Evolutionary conservation across 208 protist genomes (phyloP).

Genomic region (Leptomonas pyrrhocoris): DNA sequence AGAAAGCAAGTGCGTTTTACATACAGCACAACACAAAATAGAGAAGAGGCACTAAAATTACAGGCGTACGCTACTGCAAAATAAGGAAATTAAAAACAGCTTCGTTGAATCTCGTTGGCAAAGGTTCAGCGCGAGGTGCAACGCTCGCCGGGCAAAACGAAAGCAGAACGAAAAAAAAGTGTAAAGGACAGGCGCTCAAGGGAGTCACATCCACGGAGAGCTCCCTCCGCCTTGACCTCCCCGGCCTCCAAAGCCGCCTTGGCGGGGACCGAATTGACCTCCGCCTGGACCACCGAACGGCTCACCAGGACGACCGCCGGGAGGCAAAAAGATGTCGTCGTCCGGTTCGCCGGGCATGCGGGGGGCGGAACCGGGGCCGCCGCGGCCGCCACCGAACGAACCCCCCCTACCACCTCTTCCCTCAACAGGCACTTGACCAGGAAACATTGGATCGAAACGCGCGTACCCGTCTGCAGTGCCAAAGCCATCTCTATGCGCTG

Average conservation of each 20-base stretch:
- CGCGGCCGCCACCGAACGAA: constrained; percentile 5
- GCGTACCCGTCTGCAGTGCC: constrained; percentile 30
- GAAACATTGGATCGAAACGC: constrained; percentile 86
- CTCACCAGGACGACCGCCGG: constrained; percentile 34
- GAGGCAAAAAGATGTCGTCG: constrained; percentile 64
- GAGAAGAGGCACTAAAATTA: too few relatives aligned
- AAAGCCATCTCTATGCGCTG: background rate
- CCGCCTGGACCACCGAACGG: constrained; percentile 61
- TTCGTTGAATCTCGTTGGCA: too few relatives aligned
- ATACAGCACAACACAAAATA: too few relatives aligned
- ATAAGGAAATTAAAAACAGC: too few relatives aligned
- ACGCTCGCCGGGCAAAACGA: too few relatives aligned
- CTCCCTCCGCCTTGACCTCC: constrained; percentile 18
- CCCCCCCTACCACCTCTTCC: constrained; percentile 1
- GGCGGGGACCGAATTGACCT: constrained; percentile 51
- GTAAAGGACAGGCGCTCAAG: too few relatives aligned
- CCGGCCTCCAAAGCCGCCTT: constrained; percentile 21
- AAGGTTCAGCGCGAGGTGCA: too few relatives aligned
- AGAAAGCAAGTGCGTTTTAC: background rate
- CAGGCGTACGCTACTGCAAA: too few relatives aligned
- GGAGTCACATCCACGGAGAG: constrained; percentile 19
- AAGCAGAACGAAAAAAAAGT: too few relatives aligned
- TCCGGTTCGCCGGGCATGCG: constrained; percentile 83
- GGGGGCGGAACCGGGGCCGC: constrained; percentile 10
- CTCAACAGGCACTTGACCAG: constrained; percentile 45